Evolutionary conservation across 2,329 filamentous ascomycete genomes (phyloP).

Genomic region (Monilinia fructicola): DNA sequence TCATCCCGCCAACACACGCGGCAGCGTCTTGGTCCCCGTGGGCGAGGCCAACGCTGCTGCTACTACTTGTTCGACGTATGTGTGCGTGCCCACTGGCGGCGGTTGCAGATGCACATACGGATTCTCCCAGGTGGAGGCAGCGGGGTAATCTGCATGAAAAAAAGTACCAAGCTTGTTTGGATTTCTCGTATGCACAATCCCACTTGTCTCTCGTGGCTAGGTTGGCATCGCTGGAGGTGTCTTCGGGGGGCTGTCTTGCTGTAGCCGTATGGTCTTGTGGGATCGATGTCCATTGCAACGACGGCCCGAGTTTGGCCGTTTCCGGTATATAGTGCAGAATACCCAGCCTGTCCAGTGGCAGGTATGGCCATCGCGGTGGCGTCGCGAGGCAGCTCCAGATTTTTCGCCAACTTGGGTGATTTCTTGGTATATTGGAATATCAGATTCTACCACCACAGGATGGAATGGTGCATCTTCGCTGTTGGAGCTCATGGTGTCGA

Average conservation of each 20-base stretch:
- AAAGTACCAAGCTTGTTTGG: background rate
- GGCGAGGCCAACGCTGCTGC: background rate
- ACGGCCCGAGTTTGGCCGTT: too few relatives aligned
- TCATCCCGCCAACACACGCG: background rate
- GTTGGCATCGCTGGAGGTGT: too few relatives aligned
- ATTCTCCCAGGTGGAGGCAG: background rate
- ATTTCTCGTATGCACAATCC: background rate
- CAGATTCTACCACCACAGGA: background rate
- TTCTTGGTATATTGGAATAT: background rate
- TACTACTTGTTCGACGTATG: background rate
- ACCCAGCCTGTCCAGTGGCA: background rate
- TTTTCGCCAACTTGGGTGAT: background rate
- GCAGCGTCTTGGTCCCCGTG: background rate
- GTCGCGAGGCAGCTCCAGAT: background rate
- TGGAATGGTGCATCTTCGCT: background rate
- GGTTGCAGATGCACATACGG: background rate
- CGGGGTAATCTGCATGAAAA: background rate
- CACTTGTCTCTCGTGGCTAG: background rate
- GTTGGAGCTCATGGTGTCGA: background rate
- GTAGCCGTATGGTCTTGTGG: too few relatives aligned
- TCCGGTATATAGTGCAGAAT: too few relatives aligned
- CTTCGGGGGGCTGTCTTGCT: too few relatives aligned
- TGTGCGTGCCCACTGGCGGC: background rate
- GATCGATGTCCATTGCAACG: too few relatives aligned
- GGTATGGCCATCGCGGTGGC: rapidly evolving